A percentile compares a stretch with the other conserved stretches of the same genome.
Evolutionary conservation across 2,329 filamentous ascomycete species (phyloP).

Genomic region (Epichloe gansuensis): DNA sequence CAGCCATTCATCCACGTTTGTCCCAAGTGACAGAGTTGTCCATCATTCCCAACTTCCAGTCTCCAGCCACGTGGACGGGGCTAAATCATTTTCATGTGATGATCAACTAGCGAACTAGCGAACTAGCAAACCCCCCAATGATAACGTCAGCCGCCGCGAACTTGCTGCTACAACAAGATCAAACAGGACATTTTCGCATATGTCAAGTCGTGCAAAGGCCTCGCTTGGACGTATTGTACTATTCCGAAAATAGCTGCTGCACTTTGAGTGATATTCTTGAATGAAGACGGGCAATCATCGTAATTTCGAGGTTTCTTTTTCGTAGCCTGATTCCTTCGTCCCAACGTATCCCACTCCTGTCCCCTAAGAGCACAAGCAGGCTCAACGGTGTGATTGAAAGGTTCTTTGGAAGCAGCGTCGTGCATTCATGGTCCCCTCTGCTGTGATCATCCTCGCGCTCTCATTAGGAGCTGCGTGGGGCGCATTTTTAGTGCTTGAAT

Average conservation of each 20-base stretch:
- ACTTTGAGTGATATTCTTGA: neutral
- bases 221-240: neutral
- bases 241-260: neutral
- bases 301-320: neutral
- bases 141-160: neutral
- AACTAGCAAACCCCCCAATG: too few species aligned
- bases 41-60: neutral
- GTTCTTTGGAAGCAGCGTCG: neutral
- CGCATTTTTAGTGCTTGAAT: neutral
- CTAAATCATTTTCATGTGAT: neutral
- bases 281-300: neutral
- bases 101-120: neutral
- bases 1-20: neutral
- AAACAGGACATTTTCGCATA: neutral
- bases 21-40: neutral
- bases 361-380: too few species aligned
- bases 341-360: neutral
- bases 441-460: neutral
- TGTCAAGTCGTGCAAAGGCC: neutral
- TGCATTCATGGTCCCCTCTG: neutral
- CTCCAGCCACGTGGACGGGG: slow-evolving; percentile 4
- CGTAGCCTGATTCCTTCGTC: neutral
- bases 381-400: too few species aligned
- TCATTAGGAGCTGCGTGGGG: neutral
- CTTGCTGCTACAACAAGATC: neutral